These are phyloP conservation scores for Ophiostoma perfectum DNA, from an alignment of 2,329 filamentous ascomycete genomes.

Conservation along the genomic window DNA sequence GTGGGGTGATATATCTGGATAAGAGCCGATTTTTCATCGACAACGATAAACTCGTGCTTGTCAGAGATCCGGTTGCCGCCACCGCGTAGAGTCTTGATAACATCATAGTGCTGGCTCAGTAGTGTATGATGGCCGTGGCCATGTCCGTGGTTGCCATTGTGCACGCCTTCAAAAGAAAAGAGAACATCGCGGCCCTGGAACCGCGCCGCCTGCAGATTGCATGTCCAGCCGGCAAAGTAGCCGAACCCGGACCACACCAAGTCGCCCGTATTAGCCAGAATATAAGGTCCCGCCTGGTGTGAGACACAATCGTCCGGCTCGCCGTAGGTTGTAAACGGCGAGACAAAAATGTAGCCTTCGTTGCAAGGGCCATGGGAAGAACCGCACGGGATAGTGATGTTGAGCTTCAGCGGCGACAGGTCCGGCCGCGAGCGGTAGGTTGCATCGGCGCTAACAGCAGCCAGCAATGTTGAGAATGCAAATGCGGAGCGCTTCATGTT, in stretches of 20 bases:
- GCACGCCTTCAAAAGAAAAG: neutral
- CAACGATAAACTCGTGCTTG: slow-evolving; percentile 2
- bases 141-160: neutral
- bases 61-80: neutral
- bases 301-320: neutral
- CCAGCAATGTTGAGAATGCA: neutral
- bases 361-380: neutral
- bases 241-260: neutral
- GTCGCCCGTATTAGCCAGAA: neutral
- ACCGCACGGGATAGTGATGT: neutral
- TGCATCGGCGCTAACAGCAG: neutral
- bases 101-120: neutral
- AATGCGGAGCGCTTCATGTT: too few relatives aligned
- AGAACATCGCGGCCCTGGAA: neutral
- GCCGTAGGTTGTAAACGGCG: neutral
- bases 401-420: neutral
- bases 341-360: neutral
- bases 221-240: neutral
- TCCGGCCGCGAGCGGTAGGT: neutral
- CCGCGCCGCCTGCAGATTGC: neutral
- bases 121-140: neutral
- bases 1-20: neutral
- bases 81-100: neutral
- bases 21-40: neutral
- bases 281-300: neutral